Evolutionary conservation across 441 rosid species (phyloP).

Genomic region (Flueggea neowawraea): DNA sequence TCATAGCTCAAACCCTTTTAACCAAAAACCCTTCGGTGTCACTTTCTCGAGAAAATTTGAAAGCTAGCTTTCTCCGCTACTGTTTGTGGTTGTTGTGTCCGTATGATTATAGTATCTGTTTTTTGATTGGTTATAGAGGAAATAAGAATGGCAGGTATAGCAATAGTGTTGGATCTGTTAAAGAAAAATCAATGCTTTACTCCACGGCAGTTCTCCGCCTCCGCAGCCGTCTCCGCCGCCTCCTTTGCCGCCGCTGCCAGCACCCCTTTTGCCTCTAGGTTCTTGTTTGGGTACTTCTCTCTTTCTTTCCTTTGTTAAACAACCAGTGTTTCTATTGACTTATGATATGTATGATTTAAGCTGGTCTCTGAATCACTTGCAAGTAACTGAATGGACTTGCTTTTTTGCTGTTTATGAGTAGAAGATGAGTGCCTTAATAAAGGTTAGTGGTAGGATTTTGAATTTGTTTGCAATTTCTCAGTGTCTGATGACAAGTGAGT

Average conservation of each 20-base stretch:
- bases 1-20: no score
- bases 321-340: no score
- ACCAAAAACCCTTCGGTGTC: no score
- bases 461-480: no score
- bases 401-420: no score
- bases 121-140: not conserved
- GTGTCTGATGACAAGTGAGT: no score
- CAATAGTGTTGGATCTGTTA: constrained; percentile 70
- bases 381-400: no score
- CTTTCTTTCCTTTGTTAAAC: not conserved
- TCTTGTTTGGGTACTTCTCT: constrained; percentile 69
- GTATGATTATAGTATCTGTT: not conserved
- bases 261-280: constrained; percentile 74
- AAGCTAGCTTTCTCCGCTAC: no score
- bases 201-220: constrained; percentile 48
- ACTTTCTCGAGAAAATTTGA: not conserved
- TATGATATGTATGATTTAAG: no score
- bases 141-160: constrained; percentile 71
- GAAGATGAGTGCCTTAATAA: no score
- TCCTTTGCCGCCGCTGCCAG: constrained; percentile 55
- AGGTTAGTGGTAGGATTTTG: no score
- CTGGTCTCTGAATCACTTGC: no score
- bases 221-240: constrained; percentile 51
- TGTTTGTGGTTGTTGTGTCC: not conserved
- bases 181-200: constrained; percentile 54